phyloP scores from a whole-genome alignment of 2,329 filamentous ascomycete species.

The Alternaria consortialis region DNA sequence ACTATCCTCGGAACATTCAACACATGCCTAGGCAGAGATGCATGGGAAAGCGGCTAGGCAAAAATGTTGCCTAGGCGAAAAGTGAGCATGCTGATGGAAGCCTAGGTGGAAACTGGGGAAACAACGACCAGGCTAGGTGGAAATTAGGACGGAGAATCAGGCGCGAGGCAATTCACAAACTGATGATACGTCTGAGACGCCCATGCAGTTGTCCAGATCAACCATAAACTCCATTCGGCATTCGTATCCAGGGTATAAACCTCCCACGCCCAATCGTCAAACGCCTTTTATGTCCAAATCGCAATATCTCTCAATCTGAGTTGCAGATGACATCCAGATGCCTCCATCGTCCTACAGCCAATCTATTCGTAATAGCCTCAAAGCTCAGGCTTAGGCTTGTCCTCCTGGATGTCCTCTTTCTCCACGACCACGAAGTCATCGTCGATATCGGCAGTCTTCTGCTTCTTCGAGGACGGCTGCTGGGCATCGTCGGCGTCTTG shows the following conservation, averaged over 20 bases:
- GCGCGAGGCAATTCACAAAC: not conserved
- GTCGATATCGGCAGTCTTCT: conserved; percentile 50
- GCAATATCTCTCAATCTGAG: too few species aligned
- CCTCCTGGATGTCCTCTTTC: conserved; percentile 35
- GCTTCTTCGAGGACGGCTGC: conserved; percentile 56
- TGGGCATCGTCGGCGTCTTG: conserved; percentile 53
- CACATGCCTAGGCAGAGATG: too few species aligned
- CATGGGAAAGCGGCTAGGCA: too few species aligned
- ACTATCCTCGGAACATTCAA: too few species aligned
- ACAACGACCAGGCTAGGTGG: too few species aligned
- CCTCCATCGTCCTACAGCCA: not conserved
- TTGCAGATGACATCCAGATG: too few species aligned
- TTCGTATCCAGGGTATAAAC: conserved; percentile 15
- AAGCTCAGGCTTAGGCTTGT: conserved; percentile 24
- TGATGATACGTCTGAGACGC: not conserved
- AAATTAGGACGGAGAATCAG: too few species aligned
- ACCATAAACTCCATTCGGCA: not conserved
- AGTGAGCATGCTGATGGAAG: too few species aligned
- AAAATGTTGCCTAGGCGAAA: too few species aligned
- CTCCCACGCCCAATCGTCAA: not conserved
- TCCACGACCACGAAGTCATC: conserved; percentile 47
- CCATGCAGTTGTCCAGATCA: not conserved
- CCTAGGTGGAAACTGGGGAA: not conserved
- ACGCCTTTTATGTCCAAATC: not conserved
- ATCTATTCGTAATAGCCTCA: not conserved